Evolutionary conservation across 192 early-diverging fungal genomes (phyloP).

Genomic region (Coemansia sp.): DNA sequence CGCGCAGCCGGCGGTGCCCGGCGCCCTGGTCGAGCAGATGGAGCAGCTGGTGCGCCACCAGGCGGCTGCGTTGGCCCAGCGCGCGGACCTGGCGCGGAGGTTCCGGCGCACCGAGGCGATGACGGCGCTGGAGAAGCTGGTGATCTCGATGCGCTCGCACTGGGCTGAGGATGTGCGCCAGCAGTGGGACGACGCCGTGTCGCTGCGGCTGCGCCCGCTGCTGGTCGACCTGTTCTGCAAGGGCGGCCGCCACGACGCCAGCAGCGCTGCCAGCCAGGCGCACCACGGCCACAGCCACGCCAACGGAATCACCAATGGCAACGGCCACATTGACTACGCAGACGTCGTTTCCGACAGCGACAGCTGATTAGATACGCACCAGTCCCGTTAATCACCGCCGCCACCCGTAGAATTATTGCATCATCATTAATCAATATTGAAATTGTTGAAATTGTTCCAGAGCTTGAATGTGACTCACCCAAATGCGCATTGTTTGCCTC

Average conservation of each 20-base stretch:
- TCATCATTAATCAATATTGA: no score
- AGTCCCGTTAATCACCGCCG: no score
- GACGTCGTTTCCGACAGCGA: no score
- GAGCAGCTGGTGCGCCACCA: slow-evolving; percentile 60
- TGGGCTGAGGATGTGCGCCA: slow-evolving; percentile 25
- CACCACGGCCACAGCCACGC: no score
- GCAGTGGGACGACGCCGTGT: slow-evolving; percentile 38
- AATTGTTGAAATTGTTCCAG: no score
- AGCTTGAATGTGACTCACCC: no score
- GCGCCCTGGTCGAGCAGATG: slow-evolving; percentile 56
- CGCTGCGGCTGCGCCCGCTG: slow-evolving; percentile 30
- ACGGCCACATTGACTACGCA: no score
- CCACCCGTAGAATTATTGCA: no score
- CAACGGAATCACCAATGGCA: no score
- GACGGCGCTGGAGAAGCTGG: slow-evolving; percentile 64
- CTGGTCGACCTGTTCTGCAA: slow-evolving; percentile 28
- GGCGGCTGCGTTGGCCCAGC: slow-evolving; percentile 46
- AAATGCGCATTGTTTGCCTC: no score
- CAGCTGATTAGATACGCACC: no score
- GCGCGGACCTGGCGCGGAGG: slow-evolving; percentile 58
- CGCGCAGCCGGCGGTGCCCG: slow-evolving; percentile 46
- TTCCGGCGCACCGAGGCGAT: slow-evolving; percentile 53
- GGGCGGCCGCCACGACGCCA: not conserved
- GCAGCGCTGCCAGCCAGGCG: not conserved
- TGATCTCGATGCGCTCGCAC: slow-evolving; percentile 57